phyloP scores from a whole-genome alignment of 805 yeast species.

The Kregervanrija pseudodelftensis region DNA sequence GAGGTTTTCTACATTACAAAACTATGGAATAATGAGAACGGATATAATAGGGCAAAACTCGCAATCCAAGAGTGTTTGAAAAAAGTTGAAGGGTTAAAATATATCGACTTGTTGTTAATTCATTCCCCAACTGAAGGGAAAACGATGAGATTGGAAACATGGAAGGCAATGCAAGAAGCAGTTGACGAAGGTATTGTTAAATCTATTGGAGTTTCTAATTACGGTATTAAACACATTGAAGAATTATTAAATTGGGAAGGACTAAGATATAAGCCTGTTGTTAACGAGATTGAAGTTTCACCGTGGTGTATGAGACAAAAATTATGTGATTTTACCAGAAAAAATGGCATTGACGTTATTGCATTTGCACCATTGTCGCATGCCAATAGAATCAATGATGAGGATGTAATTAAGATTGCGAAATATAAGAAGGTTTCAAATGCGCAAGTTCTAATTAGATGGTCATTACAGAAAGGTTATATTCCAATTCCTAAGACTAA shows the following conservation, averaged over 20 bases:
- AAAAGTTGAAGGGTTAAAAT: constrained; percentile 47
- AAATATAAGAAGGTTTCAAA: constrained; percentile 40
- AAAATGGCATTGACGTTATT: constrained; percentile 52
- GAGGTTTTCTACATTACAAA: constrained; percentile 65
- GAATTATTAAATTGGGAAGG: constrained; percentile 54
- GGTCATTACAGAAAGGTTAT: constrained; percentile 69
- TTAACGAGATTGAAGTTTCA: constrained; percentile 77
- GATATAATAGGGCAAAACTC: constrained; percentile 45
- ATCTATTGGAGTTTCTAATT: constrained; percentile 77
- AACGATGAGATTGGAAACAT: constrained; percentile 49
- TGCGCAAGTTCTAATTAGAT: constrained; percentile 61
- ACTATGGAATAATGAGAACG: constrained; percentile 62
- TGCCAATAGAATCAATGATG: constrained; percentile 51
- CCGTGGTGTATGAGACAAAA: constrained; percentile 74
- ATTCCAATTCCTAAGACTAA: constrained; percentile 66
- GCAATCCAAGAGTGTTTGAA: constrained; percentile 53
- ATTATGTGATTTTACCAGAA: constrained; percentile 52
- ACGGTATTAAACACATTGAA: constrained; percentile 50
- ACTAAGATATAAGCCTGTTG: constrained; percentile 52
- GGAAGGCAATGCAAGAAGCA: constrained; percentile 69
- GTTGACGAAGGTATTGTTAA: constrained; percentile 50
- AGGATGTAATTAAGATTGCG: constrained; percentile 43
- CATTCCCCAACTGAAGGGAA: constrained; percentile 53
- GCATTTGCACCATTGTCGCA: constrained; percentile 74
- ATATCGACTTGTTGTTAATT: constrained; percentile 66